Evolutionary conservation across 2,329 filamentous ascomycete genomes (phyloP).

Genomic region (Cladorrhinum sp.): DNA sequence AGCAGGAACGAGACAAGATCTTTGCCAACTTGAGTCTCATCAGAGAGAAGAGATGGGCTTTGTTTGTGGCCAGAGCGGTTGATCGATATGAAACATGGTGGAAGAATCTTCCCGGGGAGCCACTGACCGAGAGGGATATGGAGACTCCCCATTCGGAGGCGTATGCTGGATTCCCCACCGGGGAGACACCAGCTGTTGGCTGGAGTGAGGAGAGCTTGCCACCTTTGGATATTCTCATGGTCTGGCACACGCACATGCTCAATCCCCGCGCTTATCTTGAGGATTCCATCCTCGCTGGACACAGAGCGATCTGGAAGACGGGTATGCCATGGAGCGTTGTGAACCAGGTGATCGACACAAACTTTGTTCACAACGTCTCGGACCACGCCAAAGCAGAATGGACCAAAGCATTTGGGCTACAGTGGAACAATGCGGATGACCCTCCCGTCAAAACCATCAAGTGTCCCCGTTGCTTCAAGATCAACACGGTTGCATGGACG

Average conservation of each 20-base stretch:
- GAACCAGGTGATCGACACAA: constrained; percentile 54
- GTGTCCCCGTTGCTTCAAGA: constrained; percentile 54
- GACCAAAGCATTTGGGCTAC: constrained; percentile 43
- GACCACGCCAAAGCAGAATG: constrained; percentile 46
- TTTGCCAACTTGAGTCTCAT: constrained; percentile 50
- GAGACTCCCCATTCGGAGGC: constrained; percentile 15
- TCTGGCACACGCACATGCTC: constrained; percentile 76
- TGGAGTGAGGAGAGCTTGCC: constrained; percentile 49
- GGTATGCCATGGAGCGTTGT: constrained; percentile 66
- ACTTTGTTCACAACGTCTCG: constrained; percentile 55
- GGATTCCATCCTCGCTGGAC: constrained; percentile 62
- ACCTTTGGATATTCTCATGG: constrained; percentile 70
- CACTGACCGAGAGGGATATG: constrained; percentile 39
- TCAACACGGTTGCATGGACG: constrained; percentile 57
- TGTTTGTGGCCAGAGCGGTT: constrained; percentile 66
- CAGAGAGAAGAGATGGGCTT: constrained; percentile 70
- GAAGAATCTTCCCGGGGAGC: constrained; percentile 35
- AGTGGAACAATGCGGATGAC: constrained; percentile 61
- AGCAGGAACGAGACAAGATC: constrained; percentile 32
- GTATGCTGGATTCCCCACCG: constrained; percentile 36
- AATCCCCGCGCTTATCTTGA: constrained; percentile 74
- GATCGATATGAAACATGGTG: constrained; percentile 69
- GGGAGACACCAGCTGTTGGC: constrained; percentile 26
- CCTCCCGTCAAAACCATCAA: constrained; percentile 43
- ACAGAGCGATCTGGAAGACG: constrained; percentile 55